These are phyloP conservation scores for Bromus sterilis DNA, from an alignment of 176 grass and related monocot species.

Conservation along the genomic window DNA sequence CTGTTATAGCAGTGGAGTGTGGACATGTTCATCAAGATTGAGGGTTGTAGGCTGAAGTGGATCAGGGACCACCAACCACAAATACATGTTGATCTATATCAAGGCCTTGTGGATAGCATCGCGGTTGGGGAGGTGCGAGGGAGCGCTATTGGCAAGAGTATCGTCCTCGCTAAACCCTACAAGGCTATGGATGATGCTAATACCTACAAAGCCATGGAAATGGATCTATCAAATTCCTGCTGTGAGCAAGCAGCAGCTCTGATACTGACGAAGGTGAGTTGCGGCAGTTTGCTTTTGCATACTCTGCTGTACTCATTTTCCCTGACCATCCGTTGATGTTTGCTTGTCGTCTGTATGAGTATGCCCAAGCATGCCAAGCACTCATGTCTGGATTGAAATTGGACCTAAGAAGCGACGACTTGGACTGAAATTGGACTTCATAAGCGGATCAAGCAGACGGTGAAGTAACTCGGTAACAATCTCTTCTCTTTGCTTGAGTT, in stretches of 20 bases:
- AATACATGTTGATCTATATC: too few species aligned
- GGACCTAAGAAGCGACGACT: not conserved
- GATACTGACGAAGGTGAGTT: not conserved
- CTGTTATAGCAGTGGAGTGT: too few species aligned
- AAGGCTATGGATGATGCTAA: not conserved
- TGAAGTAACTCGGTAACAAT: not conserved
- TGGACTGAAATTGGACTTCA: not conserved
- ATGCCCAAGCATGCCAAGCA: not conserved
- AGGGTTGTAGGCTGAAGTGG: too few species aligned
- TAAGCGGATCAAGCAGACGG: not conserved
- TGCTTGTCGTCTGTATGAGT: not conserved
- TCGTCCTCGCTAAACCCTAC: too few species aligned
- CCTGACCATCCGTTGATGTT: not conserved
- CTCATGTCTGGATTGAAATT: not conserved
- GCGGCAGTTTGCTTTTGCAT: not conserved
- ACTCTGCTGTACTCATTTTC: not conserved
- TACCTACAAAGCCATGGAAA: not conserved
- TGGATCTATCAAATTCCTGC: not conserved
- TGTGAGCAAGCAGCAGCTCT: not conserved
- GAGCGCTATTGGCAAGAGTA: too few species aligned
- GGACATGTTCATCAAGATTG: too few species aligned
- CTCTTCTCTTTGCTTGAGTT: not conserved
- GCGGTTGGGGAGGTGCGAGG: too few species aligned
- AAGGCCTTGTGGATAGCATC: too few species aligned
- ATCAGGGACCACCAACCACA: too few species aligned